Conservation (phyloP, 257 asterid species). For the Ilex asprella region DNA sequence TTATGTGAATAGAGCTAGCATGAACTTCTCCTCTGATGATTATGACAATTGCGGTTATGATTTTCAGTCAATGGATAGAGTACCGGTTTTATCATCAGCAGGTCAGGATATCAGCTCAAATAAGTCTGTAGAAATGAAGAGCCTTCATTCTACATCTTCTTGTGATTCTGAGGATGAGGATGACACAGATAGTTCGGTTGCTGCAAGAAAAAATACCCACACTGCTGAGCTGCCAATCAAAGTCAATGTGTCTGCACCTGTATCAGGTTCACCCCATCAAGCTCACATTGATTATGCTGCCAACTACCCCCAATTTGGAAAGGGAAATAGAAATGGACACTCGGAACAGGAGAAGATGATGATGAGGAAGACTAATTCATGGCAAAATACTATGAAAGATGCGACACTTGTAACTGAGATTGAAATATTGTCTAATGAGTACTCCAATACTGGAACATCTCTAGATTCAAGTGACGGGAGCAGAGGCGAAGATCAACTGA, state of each 20-base stretch:
- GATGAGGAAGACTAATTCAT: slow-evolving; percentile 20
- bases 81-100: slow-evolving; percentile 18
- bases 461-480: slow-evolving; percentile 58
- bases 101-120: slow-evolving; percentile 23
- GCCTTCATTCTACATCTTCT: slow-evolving; percentile 34
- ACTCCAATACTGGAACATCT: slow-evolving; percentile 63
- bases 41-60: slow-evolving; percentile 52
- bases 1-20: slow-evolving; percentile 27
- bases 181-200: slow-evolving; percentile 13
- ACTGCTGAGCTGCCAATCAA: slow-evolving; percentile 26
- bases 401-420: slow-evolving; percentile 63
- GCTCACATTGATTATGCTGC: slow-evolving; percentile 61
- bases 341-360: slow-evolving; percentile 35
- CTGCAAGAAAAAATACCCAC: slow-evolving; percentile 20
- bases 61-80: slow-evolving; percentile 59
- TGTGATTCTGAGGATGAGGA: slow-evolving; percentile 45
- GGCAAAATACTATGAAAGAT: slow-evolving; percentile 36
- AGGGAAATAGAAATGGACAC: slow-evolving; percentile 43
- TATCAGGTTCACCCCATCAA: slow-evolving; percentile 55
- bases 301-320: slow-evolving; percentile 30
- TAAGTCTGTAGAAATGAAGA: slow-evolving; percentile 26
- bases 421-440: slow-evolving; percentile 74
- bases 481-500: slow-evolving; percentile 34
- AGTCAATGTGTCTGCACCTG: slow-evolving; percentile 36
- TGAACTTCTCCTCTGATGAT: slow-evolving; percentile 52